Evolutionary conservation across 371 early-diverging fungal genomes (phyloP).

Genomic region (Funneliformis caledonium): DNA sequence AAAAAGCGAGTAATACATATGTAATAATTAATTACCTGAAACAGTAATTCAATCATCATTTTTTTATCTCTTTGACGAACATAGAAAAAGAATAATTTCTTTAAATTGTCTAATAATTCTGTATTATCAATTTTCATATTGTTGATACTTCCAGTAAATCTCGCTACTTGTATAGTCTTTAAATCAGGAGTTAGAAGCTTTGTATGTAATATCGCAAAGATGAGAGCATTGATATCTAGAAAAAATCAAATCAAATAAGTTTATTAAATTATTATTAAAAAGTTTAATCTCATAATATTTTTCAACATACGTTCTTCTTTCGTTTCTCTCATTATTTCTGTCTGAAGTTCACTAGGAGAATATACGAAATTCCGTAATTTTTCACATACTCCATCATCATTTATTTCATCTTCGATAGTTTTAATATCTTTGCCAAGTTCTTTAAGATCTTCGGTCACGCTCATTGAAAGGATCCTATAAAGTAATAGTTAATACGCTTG

Average conservation of each 20-base stretch:
- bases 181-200: neutral
- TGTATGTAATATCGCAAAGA: conserved; percentile 42
- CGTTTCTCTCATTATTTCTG: conserved; percentile 36
- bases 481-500: neutral
- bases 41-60: conserved; percentile 58
- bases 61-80: conserved; percentile 63
- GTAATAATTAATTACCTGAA: conserved; percentile 24
- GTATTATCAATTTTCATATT: neutral
- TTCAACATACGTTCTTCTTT: conserved; percentile 33
- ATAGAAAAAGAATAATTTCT: conserved; percentile 42
- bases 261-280: too few relatives aligned
- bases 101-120: neutral
- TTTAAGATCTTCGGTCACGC: conserved; percentile 58
- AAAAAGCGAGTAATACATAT: conserved; percentile 41
- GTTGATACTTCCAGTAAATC: neutral
- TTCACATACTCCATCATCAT: conserved; percentile 56
- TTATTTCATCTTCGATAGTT: conserved; percentile 53
- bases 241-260: neutral
- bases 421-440: conserved; percentile 58
- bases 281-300: neutral
- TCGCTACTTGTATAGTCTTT: neutral
- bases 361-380: conserved; percentile 63
- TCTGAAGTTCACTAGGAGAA: conserved; percentile 45
- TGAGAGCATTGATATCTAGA: neutral
- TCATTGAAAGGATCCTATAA: conserved; percentile 57